Percentiles rank a stretch among this genome's conserved stretches.
These are phyloP conservation scores for Stygiomarasmius scandens DNA, from an alignment of 1,284 basidiomycete species.

Conservation along the genomic window DNA sequence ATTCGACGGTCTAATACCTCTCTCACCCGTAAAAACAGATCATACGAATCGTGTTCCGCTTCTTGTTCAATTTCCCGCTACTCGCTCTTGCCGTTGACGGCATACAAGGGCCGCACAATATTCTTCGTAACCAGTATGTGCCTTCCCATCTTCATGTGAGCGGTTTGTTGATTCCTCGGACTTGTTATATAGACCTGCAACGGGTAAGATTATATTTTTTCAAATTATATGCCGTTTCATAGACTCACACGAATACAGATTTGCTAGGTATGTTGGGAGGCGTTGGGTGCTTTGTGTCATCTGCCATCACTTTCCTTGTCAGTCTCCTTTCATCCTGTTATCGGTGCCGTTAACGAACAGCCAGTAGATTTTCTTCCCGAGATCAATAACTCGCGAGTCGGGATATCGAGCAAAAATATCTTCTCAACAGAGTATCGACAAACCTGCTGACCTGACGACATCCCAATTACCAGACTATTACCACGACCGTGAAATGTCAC, in stretches of 20 bases:
- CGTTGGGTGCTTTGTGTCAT: constrained; percentile 73
- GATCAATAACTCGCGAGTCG: constrained; percentile 62
- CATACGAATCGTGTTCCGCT: constrained; percentile 67
- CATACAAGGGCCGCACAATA: constrained; percentile 45
- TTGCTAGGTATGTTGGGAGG: constrained; percentile 68
- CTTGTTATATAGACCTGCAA: constrained; percentile 12
- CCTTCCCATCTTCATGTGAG: constrained; percentile 1
- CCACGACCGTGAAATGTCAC: constrained; percentile 20
- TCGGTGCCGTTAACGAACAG: not conserved
- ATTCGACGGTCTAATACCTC: too few species aligned
- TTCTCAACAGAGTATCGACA: constrained; percentile 26
- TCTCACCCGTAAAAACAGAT: constrained; percentile 37
- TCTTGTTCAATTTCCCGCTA: constrained; percentile 68
- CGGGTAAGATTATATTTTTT: constrained; percentile 41
- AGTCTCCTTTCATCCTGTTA: constrained; percentile 22
- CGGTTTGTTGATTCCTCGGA: not conserved
- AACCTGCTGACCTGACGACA: constrained; percentile 21
- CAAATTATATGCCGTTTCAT: constrained; percentile 42
- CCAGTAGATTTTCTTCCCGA: constrained; percentile 72
- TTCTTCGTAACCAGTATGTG: constrained; percentile 58
- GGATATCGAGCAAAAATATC: constrained; percentile 51
- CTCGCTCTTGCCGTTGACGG: constrained; percentile 66
- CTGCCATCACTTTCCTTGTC: constrained; percentile 73
- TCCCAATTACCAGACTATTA: constrained; percentile 29
- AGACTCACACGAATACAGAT: constrained; percentile 39